Evolutionary conservation across 805 yeast species (phyloP), one percentile per base, ranked within the genome.

Genomic region (Kodamaea lidongshanica): DNA sequence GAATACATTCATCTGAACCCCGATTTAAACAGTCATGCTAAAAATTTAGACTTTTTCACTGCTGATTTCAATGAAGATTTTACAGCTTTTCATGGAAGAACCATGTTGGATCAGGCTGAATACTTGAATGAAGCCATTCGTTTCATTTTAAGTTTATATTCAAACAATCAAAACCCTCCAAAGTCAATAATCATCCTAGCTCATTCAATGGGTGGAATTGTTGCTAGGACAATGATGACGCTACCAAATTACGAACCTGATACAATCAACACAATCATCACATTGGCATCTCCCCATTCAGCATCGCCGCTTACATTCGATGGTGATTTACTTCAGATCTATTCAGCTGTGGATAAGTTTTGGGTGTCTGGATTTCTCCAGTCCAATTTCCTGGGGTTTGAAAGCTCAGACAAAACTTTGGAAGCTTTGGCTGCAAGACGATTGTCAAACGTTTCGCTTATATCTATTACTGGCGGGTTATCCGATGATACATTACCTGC

Each of bases 171-270:
- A 2, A 46, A 52, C 6, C 59, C 61, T 18, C 92, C 92, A 0
- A 51, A 54, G 16, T 81, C 95, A 0, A 94, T 89, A 2, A 73
- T 89, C 0, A 50, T 89, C 0, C 41, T 89, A 1, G 96, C 86
- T 3, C 98, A 89, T 58, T 89, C 97, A 1, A 89, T 89, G 98
- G 98, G 98, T 23, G 98, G 98, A 3, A 73, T 89, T 11, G 97
- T 92, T 1, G 82, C 95, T 3, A 67, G 97, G 35, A 78, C 85
- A 0, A 74, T 88, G 74, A 67, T 85, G 5, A 77, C 94, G 0
- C 56, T 89, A 31, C 81, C 86, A 1, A 88, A 86, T 47, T 88
- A 85, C 50, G 45, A 64, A 1, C 70, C 70, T 4, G 72, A 69
- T 13, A 80, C 95, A 1, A 76, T 92, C 12, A 87, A 84, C 47